phyloP scores from a whole-genome alignment of 2,329 filamentous ascomycete species.

The Cercospora zeae-maydis region DNA sequence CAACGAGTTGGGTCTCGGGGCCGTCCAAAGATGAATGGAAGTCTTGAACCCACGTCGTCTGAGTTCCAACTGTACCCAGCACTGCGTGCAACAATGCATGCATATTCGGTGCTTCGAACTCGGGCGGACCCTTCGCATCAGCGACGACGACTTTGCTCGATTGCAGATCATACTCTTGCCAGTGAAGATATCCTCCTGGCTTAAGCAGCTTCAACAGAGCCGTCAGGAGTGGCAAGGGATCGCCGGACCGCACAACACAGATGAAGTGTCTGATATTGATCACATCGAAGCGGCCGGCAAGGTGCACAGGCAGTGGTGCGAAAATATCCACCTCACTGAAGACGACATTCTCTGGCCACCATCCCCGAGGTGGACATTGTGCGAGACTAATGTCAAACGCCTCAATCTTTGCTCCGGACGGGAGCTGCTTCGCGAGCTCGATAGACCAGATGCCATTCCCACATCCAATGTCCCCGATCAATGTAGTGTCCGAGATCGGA shows the following conservation, averaged over 20 bases:
- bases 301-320: neutral
- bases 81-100: neutral
- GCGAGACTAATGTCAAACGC: conserved; percentile 7
- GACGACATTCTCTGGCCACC: neutral
- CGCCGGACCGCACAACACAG: neutral
- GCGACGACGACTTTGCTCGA: neutral
- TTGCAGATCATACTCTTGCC: neutral
- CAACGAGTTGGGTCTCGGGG: neutral
- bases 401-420: neutral
- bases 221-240: neutral
- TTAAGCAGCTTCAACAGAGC: neutral
- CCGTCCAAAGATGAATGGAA: neutral
- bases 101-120: neutral
- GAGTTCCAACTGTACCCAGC: neutral
- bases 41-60: neutral
- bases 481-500: neutral
- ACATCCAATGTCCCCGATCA: conserved; percentile 8
- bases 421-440: conserved; percentile 5
- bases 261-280: conserved; percentile 7
- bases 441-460: conserved; percentile 9
- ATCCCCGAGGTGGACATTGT: conserved; percentile 4
- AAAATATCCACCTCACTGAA: conserved; percentile 1
- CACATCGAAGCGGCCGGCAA: neutral
- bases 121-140: neutral
- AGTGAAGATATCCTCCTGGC: conserved; percentile 10